Evolutionary conservation across 345 rosid genomes (phyloP).

Genomic region (Noccaea caerulescens): DNA sequence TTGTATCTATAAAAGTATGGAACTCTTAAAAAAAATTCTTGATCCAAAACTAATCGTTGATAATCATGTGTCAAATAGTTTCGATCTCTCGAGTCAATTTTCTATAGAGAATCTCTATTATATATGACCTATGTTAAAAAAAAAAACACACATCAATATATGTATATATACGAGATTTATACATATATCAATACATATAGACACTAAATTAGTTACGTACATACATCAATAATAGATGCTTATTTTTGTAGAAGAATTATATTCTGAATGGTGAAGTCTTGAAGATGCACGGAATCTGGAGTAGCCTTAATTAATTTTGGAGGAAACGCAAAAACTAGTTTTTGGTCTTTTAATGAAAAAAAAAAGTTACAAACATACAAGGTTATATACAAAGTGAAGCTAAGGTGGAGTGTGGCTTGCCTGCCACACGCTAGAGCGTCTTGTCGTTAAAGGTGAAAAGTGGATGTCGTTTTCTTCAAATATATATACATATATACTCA

Average conservation of each 20-base stretch:
- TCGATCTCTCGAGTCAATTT: background rate
- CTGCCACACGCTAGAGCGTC: conserved; percentile 33
- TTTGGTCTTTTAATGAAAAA: too few relatives aligned
- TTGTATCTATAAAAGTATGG: conserved; percentile 2
- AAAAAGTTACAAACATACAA: background rate
- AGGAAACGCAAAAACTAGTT: too few relatives aligned
- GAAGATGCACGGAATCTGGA: too few relatives aligned
- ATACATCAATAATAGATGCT: too few relatives aligned
- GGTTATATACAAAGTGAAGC: background rate
- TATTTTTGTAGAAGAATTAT: too few relatives aligned
- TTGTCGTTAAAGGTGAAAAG: conserved; percentile 33
- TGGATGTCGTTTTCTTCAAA: conserved; percentile 25
- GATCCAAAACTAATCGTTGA: background rate
- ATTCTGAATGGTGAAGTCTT: too few relatives aligned
- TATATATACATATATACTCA: background rate
- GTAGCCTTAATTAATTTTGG: too few relatives aligned
- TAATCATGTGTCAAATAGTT: background rate
- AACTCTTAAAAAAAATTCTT: background rate
- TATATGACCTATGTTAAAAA: background rate
- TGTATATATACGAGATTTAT: background rate
- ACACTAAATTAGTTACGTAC: too few relatives aligned
- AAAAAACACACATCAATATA: background rate
- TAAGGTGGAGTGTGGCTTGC: conserved; percentile 19
- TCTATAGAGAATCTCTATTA: background rate
- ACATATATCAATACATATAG: background rate